Evolutionary conservation across 2,329 filamentous ascomycete species (phyloP).

Genomic region (Monosporascus sp.): DNA sequence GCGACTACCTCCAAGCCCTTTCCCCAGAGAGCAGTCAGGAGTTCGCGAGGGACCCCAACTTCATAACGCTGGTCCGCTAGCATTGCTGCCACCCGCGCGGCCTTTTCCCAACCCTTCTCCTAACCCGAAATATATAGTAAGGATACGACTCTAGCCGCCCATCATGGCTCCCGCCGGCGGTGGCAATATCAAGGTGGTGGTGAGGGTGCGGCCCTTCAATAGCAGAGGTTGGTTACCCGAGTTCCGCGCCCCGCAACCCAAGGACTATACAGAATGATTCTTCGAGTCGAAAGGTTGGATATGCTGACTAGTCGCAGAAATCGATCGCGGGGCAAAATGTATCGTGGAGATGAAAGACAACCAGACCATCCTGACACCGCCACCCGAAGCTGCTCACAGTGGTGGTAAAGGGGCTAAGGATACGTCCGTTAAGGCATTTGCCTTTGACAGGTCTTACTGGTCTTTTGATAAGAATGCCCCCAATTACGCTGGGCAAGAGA

Average conservation of each 20-base stretch:
- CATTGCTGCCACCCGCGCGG: not conserved
- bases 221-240: slow-evolving; percentile 63
- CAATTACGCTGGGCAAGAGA: slow-evolving; percentile 84
- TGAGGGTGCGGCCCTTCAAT: slow-evolving; percentile 94
- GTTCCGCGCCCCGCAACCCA: not conserved
- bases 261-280: not conserved
- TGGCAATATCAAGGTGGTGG: slow-evolving; percentile 99
- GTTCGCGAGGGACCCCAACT: not conserved
- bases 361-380: slow-evolving; percentile 81
- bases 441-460: slow-evolving; percentile 97
- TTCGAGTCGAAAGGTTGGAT: not conserved
- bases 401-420: slow-evolving; percentile 64
- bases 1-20: not conserved
- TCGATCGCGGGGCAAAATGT: slow-evolving; percentile 87
- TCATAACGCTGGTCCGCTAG: not conserved
- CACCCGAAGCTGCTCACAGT: slow-evolving; percentile 53
- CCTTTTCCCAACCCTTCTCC: not conserved
- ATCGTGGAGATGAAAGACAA: slow-evolving; percentile 94
- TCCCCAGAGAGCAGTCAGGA: not conserved
- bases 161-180: slow-evolving; percentile 66
- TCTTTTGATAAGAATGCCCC: slow-evolving; percentile 80
- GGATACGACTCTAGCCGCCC: not conserved
- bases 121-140: not conserved
- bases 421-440: slow-evolving; percentile 75
- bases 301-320: slow-evolving; percentile 53